Conservation (phyloP, 2,329 filamentous ascomycete genomes). For the Ceratocystis lukuohia region DNA sequence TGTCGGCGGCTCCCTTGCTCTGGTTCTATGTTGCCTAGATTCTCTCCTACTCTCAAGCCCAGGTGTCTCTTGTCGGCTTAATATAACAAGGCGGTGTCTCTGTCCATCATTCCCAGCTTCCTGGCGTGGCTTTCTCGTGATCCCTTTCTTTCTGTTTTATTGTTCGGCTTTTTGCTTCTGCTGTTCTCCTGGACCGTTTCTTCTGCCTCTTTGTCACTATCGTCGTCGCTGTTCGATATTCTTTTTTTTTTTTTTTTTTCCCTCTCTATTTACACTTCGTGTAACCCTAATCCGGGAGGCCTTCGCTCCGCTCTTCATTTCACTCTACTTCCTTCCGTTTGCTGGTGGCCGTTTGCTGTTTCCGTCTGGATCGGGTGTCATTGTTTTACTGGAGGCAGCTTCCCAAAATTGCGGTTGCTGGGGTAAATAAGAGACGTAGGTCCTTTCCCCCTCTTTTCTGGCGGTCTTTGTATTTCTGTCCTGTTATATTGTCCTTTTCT, state of each 20-base stretch:
- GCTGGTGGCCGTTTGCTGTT: neutral
- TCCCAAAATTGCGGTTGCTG: neutral
- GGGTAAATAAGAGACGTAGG: neutral
- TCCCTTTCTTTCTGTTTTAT: neutral
- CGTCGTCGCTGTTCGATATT: neutral
- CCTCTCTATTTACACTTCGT: neutral
- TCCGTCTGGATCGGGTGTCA: neutral
- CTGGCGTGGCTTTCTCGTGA: neutral
- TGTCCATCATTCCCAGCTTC: neutral
- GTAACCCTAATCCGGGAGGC: neutral
- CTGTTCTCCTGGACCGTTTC: neutral
- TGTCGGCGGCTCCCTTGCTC: neutral
- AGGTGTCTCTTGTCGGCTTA: neutral
- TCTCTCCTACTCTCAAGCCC: neutral
- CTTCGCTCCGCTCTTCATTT: neutral
- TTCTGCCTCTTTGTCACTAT: neutral
- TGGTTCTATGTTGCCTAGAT: neutral
- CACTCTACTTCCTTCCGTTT: neutral
- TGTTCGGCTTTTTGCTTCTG: neutral
- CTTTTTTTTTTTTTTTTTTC: too few species aligned
- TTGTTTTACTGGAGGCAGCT: neutral
- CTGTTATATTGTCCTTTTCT: neutral
- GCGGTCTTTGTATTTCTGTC: neutral
- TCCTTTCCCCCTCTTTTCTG: slow-evolving; percentile 2
- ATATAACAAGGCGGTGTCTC: neutral